These are phyloP conservation scores for Skeletonema tropicum DNA, from an alignment of 108 stramenopile genomes.

Conservation along the genomic window DNA sequence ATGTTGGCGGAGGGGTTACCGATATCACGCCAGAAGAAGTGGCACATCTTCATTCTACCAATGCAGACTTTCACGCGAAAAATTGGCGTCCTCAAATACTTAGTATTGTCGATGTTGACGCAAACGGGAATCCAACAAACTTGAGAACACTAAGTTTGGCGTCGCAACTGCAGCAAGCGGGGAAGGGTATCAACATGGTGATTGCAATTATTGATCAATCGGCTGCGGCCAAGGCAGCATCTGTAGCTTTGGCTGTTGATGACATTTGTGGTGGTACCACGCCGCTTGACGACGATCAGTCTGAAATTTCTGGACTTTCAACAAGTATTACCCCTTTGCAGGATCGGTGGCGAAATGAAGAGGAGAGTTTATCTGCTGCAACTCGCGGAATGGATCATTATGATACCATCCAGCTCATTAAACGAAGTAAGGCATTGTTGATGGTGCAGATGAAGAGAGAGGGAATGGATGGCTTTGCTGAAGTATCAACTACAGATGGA, in stretches of 20 bases:
- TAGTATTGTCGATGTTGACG: conserved; percentile 67
- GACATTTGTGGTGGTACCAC: conserved; percentile 13
- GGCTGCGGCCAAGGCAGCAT: conserved; percentile 32
- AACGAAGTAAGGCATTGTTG: conserved; percentile 46
- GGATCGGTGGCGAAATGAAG: conserved; percentile 40
- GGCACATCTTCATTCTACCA: conserved; percentile 24
- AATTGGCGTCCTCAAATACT: conserved; percentile 89
- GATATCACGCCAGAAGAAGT: conserved; percentile 22
- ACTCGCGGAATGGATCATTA: conserved; percentile 37
- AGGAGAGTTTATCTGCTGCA: conserved; percentile 2
- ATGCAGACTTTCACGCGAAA: conserved; percentile 62
- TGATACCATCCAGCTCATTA: conserved; percentile 30
- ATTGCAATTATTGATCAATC: conserved; percentile 47
- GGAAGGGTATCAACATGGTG: conserved; percentile 67
- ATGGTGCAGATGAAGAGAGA: conserved; percentile 61
- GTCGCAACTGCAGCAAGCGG: conserved; percentile 73
- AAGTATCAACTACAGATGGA: conserved; percentile 45
- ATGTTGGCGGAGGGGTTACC: neutral
- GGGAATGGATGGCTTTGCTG: conserved; percentile 66
- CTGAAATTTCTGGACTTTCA: conserved; percentile 2
- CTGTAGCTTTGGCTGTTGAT: conserved; percentile 39
- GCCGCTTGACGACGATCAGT: neutral
- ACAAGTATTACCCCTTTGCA: neutral
- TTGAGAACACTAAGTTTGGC: conserved; percentile 63
- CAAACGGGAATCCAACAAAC: conserved; percentile 52